Evolutionary conservation across 2,329 filamentous ascomycete species (phyloP), one percentile per base, ranked within the genome.

Genomic region (Sarocladium oryzae): DNA sequence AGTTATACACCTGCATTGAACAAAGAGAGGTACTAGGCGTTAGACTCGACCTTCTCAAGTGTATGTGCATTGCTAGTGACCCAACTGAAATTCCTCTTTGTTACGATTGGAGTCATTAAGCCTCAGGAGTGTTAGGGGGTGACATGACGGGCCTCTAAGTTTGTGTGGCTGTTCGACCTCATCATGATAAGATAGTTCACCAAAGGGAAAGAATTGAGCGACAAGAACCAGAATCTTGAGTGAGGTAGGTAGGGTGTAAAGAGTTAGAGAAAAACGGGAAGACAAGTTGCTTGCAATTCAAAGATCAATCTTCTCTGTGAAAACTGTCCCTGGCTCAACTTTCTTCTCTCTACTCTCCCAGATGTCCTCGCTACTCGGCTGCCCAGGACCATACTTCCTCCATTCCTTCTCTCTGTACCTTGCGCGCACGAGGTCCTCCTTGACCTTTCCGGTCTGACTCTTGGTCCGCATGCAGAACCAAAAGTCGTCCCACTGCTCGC

Each of bases 381-480:
- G 66, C 1, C 82, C 82, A 13, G 74, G 67, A 15, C 69, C 81
- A 67, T 89, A 86, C 65, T 83, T 86, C 35, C 78, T 79, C 55
- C 74, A 68, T 61, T 81, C 77, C 67, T 84, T 86, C 56, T 79
- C 75, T 56, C 81, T 75, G 69, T 91, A 89, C 67, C 85, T 81
- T 45, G 82, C 81, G 54, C 75, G 74, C 51, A 95, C 77, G 59
- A 77, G 75, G 50, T 74, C 77, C 54, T 79, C 82, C 60, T 82
- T 81, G 57, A 82, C 71, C 38, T 76, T 69, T 21, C 80, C 77
- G 1, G 76, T 67, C 61, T 82, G 82, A 2, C 78, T 77, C 61
- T 86, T 84, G 33, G 84, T 84, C 56, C 88, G 84, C 91, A 97
- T 96, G 75, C 93, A 99, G 72, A 96, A 92, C 88, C 91, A 95